phyloP scores from a whole-genome alignment of 2,329 filamentous ascomycete species.

The Cladosporium sp. region DNA sequence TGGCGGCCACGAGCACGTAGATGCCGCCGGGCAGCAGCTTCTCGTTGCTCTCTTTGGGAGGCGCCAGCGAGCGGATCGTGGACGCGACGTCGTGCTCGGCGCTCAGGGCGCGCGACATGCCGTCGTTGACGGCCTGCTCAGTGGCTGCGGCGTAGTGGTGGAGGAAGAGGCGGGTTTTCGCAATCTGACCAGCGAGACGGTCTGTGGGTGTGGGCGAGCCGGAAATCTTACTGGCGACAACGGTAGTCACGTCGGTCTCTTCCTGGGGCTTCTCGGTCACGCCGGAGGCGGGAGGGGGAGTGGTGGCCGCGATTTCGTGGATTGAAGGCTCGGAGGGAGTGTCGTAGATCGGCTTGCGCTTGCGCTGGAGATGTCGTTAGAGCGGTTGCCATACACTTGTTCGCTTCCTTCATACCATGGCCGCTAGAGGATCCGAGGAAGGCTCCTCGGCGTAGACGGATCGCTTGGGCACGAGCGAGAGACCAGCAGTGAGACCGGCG shows the following conservation, averaged over 20 bases:
- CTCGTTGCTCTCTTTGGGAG: conserved; percentile 80
- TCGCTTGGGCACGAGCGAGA: conserved; percentile 45
- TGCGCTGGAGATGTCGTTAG: conserved; percentile 22
- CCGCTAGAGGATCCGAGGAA: conserved; percentile 24
- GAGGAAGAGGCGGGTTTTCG: conserved; percentile 72
- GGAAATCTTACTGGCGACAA: conserved; percentile 26
- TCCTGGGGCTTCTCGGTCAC: conserved; percentile 30
- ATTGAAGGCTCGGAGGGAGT: conserved; percentile 42
- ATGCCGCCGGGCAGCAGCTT: conserved; percentile 82
- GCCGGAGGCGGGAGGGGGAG: conserved; percentile 33
- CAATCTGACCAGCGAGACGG: conserved; percentile 78
- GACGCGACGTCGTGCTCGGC: conserved; percentile 87
- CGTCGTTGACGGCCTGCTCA: conserved; percentile 78
- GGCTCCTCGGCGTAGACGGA: conserved; percentile 47
- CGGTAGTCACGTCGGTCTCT: conserved; percentile 24
- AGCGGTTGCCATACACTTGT: not conserved
- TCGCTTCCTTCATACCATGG: conserved; percentile 21
- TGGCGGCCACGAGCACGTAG: conserved; percentile 89
- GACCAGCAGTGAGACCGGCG: conserved; percentile 41
- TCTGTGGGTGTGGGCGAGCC: conserved; percentile 73
- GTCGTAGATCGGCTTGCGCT: conserved; percentile 72
- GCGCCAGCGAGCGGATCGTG: conserved; percentile 84
- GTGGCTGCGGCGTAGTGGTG: conserved; percentile 69
- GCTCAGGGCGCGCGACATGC: conserved; percentile 74
- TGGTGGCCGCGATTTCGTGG: conserved; percentile 36